phyloP scores from a whole-genome alignment of 768 basidiomycete genomes.

The Suillus bovinus region DNA sequence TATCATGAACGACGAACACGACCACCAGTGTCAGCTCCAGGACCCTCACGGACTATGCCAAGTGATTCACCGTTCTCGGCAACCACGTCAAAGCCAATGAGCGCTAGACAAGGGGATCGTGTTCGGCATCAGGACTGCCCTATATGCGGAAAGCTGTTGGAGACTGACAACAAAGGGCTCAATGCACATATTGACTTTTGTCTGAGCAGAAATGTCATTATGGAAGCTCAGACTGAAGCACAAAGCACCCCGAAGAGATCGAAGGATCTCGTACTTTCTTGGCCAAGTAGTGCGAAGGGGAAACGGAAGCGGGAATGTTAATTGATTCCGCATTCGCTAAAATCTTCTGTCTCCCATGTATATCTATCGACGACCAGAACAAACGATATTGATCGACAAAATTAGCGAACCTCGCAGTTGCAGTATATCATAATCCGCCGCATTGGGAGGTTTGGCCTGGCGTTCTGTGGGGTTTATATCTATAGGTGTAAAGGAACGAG shows the following conservation, averaged over 20 bases:
- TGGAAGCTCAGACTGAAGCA: slow-evolving; percentile 56
- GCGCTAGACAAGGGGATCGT: slow-evolving; percentile 5
- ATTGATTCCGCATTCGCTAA: background rate
- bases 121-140: slow-evolving; percentile 57
- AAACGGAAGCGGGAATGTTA: slow-evolving; percentile 21
- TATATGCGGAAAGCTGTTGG: slow-evolving; percentile 61
- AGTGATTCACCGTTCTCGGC: slow-evolving; percentile 2
- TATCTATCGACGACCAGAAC: background rate
- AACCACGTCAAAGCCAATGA: slow-evolving; percentile 5
- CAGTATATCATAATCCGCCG: background rate
- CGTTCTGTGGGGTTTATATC: background rate
- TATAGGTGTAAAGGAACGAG: background rate
- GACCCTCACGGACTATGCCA: slow-evolving; percentile 20
- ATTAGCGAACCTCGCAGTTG: background rate
- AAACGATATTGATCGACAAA: background rate
- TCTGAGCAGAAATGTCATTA: slow-evolving; percentile 75
- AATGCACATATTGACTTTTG: slow-evolving; percentile 93
- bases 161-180: slow-evolving; percentile 72
- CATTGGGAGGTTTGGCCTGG: background rate
- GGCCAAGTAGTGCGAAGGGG: slow-evolving; percentile 3
- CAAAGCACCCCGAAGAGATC: slow-evolving; percentile 20
- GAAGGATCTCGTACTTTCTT: background rate
- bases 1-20: slow-evolving; percentile 15
- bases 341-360: background rate
- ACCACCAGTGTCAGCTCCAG: slow-evolving; percentile 26